Evolutionary conservation across 2,329 filamentous ascomycete genomes (phyloP).

Genomic region (Monilinia fructigena): DNA sequence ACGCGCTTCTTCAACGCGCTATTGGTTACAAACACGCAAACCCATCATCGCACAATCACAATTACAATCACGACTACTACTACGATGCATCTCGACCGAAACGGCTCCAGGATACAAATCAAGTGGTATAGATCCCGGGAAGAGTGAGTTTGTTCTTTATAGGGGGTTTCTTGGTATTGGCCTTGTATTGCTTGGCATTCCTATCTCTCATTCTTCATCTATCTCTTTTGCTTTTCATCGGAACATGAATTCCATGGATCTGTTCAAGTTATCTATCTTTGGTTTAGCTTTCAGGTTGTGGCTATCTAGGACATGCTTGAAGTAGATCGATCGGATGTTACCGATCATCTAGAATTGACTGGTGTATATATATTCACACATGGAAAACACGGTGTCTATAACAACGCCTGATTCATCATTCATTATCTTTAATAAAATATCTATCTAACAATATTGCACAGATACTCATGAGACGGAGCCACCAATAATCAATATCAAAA

Average conservation of each 20-base stretch:
- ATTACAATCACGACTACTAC: slow-evolving; percentile 13
- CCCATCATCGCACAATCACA: slow-evolving; percentile 15
- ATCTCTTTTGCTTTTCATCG: neutral
- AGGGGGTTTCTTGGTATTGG: neutral
- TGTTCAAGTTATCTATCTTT: slow-evolving; percentile 5
- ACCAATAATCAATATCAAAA: neutral
- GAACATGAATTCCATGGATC: slow-evolving; percentile 1
- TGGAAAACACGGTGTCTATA: neutral
- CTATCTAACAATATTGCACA: neutral
- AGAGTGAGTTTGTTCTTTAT: slow-evolving; percentile 2
- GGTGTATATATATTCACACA: neutral
- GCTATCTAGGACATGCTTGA: neutral
- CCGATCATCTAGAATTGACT: neutral
- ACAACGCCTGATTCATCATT: neutral
- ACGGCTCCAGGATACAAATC: neutral
- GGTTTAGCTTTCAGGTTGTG: neutral
- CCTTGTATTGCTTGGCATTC: slow-evolving; percentile 11
- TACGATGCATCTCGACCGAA: slow-evolving; percentile 10
- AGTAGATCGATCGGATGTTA: neutral
- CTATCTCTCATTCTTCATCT: neutral
- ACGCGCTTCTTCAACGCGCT: slow-evolving; percentile 14
- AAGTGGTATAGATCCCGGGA: neutral
- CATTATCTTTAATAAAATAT: neutral
- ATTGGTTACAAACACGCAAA: slow-evolving; percentile 19
- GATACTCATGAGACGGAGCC: neutral